Base-by-base conservation (phyloP, 192 early-diverging fungal species). In the Coemansia sp. region DNA sequence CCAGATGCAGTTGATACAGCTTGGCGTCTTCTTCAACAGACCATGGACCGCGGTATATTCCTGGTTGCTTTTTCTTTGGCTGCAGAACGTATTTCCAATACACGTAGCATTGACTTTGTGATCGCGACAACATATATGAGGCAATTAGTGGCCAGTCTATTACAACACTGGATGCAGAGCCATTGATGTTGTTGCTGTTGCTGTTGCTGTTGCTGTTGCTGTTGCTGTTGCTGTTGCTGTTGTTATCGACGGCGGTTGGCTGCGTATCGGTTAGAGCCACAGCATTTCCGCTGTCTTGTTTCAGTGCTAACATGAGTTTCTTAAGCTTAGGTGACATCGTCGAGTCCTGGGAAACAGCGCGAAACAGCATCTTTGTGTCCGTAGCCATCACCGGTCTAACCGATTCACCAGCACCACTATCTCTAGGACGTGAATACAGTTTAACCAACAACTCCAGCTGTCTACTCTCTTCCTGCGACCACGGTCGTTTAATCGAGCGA, bases 381-480 rank as follows among this genome's bases (percentile, higher is more conserved):
- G 29, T 40, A 4, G 31, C 56, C 40, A 52, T n/a, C 3, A 28
- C 51, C 54, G 63, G 40, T 8, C 51, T 59, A 6, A 40, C 56
- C 14, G 55, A 40, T 30, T n/a, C 25, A 12, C 25, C 28, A 30
- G 0, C 3, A 25, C 3, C 16, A 22, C 28, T 29, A 4, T 29
- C 22, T 25, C 22, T 30, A 18, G 51, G 20, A 4, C 51, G 51
- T 4, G 51, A 12, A 1, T 51, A n/a, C 42, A 75, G 61, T 22
- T 69, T 61, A n/a, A 77, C 75, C 22, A 77, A 60, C 1, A 34
- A 66, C 7, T 20, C n/a, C 5, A 78, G 71, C n/a, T 63, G 62
- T 25, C 40, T 18, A 0, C 16, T 17, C 28, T 72, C 67, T 12
- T 64, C 71, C 2, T 28, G 7, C 0, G 76, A 59, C 76, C 76